Conservation (phyloP, 2,329 filamentous ascomycete genomes). For the Cladobotryum protrusum region DNA sequence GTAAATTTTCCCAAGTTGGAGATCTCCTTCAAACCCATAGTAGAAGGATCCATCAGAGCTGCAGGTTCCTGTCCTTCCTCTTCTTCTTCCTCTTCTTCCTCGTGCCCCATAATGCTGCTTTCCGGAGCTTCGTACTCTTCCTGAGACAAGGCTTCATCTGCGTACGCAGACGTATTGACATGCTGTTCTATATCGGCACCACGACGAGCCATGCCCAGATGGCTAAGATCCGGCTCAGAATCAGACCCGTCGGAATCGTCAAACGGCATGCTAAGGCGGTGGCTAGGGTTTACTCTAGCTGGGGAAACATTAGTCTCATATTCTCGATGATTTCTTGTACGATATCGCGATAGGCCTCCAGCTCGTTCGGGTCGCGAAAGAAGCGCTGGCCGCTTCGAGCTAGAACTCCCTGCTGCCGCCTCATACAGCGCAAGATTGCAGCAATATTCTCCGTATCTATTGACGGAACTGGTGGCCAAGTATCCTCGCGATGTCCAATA, state of each 20-base stretch:
- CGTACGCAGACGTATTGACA: slow-evolving; percentile 25
- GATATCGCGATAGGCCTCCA: slow-evolving; percentile 3
- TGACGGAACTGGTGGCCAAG: slow-evolving; percentile 19
- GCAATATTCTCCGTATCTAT: slow-evolving; percentile 23
- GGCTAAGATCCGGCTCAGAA: slow-evolving; percentile 33
- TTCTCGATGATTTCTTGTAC: neutral
- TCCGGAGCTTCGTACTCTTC: slow-evolving; percentile 28
- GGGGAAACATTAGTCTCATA: slow-evolving; percentile 13
- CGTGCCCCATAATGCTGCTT: slow-evolving; percentile 23
- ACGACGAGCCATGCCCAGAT: slow-evolving; percentile 29
- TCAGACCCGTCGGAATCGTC: slow-evolving; percentile 29
- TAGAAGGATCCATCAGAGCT: slow-evolving; percentile 46
- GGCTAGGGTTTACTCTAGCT: slow-evolving; percentile 24
- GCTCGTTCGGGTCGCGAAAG: slow-evolving; percentile 5
- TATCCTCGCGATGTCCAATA: neutral
- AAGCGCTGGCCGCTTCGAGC: slow-evolving; percentile 10
- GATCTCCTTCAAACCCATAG: slow-evolving; percentile 67
- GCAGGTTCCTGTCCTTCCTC: slow-evolving; percentile 31
- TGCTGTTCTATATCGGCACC: slow-evolving; percentile 22
- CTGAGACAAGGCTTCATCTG: slow-evolving; percentile 22
- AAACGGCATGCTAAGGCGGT: slow-evolving; percentile 32
- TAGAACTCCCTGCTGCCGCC: slow-evolving; percentile 12
- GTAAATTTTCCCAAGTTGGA: slow-evolving; percentile 79
- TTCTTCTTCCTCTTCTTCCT: slow-evolving; percentile 33
- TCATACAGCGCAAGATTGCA: slow-evolving; percentile 14